Base-by-base conservation (phyloP, 1,284 basidiomycete genomes). In the Malassezia brasiliensis region DNA sequence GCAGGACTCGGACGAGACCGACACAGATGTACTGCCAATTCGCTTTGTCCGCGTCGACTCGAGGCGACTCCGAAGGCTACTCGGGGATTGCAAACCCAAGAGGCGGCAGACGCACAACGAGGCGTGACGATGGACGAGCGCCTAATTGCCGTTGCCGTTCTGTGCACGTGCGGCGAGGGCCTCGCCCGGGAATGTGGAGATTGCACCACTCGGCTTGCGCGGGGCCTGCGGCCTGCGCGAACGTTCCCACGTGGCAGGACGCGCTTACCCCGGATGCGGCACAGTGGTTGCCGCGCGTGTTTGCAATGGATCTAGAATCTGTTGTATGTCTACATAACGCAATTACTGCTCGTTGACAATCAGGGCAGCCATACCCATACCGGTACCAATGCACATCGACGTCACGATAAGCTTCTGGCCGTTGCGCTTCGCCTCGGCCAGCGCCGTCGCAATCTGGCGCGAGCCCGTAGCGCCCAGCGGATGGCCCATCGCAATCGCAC, bases 341-440 rank as follows among this genome's bases (percentile, higher is more conserved):
- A 7, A 28, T 47, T 63, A 68, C 56, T 74, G 67, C 63, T 89
- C 87, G 66, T 86, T 88, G 20, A 90, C 83, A 62, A 90, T 85
- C 52, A 90, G 80, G 3, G 83, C 82, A 9, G 87, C 88, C 37
- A 86, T 86, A 15, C 88, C 88, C 87, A 90, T 89, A 15, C 65
- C 87, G 64, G 84, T 86, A 28, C 88, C 89, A 47, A 90, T 79
- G 69, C 88, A 90, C 89, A 91, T 91, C 59, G 84, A 86, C 0
- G 87, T 77, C 68, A 84, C 85, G 36, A 55, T 47, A 32, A 54
- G n/a, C 56, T 81, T 79, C 37, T 80, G 81, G 56, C 84, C 80
- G 56, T 79, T 80, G 36, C 87, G 79, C 66, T 82, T 82, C 41
- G 89, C 80, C 72, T 90, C 84, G 3, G 84, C 81, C 6, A 90